Evolutionary conservation across 208 protist genomes (phyloP).

Genomic region (Trypanosoma congolense): DNA sequence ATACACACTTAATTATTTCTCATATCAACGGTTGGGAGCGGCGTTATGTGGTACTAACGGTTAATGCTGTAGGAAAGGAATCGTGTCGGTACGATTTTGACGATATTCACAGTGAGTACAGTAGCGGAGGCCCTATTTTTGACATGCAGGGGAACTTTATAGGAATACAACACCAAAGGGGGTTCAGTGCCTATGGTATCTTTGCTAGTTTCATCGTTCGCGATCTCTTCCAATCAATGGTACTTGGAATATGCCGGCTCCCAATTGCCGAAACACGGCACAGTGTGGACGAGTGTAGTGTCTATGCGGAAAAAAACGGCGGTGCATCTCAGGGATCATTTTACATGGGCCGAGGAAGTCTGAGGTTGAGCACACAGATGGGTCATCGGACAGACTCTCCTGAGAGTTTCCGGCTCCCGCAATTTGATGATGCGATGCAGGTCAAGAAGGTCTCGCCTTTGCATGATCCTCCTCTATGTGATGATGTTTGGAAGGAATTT

Average conservation of each 20-base stretch:
- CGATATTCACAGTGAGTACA: slow-evolving; percentile 29
- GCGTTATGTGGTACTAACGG: slow-evolving; percentile 57
- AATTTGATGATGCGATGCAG: slow-evolving; percentile 7
- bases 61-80: slow-evolving; percentile 53
- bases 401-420: slow-evolving; percentile 27
- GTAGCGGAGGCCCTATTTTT: slow-evolving; percentile 82
- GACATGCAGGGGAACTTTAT: slow-evolving; percentile 77
- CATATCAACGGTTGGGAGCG: slow-evolving; percentile 44
- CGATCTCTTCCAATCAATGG: slow-evolving; percentile 58
- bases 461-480: slow-evolving; percentile 34
- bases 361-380: slow-evolving; percentile 27
- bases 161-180: slow-evolving; percentile 73
- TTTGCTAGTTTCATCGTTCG: slow-evolving; percentile 62
- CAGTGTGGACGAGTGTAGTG: slow-evolving; percentile 4
- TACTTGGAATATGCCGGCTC: slow-evolving; percentile 64
- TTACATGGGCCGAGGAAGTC: slow-evolving; percentile 24
- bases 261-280: slow-evolving; percentile 41
- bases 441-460: slow-evolving; percentile 24
- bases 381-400: slow-evolving; percentile 33
- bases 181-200: slow-evolving; percentile 39
- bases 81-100: slow-evolving; percentile 65
- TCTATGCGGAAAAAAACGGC: slow-evolving; percentile 4
- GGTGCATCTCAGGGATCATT: slow-evolving; percentile 31
- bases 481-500: slow-evolving; percentile 70
- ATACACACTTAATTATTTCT: slow-evolving; percentile 78